phyloP scores from a whole-genome alignment of 257 asterid species.

The Penstemon newberryi region DNA sequence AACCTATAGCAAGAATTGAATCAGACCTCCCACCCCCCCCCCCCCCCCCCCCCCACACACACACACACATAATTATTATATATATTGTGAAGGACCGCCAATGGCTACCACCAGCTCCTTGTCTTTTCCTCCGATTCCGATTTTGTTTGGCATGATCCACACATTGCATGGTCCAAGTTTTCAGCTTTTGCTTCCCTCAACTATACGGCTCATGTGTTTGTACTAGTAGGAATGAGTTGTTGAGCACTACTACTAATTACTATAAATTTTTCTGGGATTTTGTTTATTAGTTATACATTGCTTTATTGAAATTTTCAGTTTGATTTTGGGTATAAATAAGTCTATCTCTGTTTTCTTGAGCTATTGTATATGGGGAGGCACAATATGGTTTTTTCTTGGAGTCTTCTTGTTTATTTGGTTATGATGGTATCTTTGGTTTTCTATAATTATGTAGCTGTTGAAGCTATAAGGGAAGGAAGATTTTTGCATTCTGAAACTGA shows the following conservation, averaged over 20 bases:
- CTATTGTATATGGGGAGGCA: conserved; percentile 19
- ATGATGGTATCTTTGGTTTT: conserved; percentile 28
- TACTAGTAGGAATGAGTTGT: too few species aligned
- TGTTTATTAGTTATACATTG: background rate
- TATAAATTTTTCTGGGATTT: too few species aligned
- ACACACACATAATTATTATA: background rate
- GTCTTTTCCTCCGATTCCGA: too few species aligned
- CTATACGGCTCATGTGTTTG: too few species aligned
- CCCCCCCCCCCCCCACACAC: conserved; percentile 4
- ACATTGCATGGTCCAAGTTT: too few species aligned
- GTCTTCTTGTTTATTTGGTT: conserved; percentile 26
- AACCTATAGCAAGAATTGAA: background rate
- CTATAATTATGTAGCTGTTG: conserved; percentile 18
- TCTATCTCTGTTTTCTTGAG: background rate
- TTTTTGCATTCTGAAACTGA: conserved; percentile 4
- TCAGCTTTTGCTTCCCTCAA: too few species aligned
- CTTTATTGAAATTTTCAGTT: background rate
- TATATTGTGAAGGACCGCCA: conserved; percentile 18
- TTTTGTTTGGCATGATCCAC: too few species aligned
- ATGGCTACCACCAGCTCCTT: conserved; percentile 1
- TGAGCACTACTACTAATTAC: too few species aligned
- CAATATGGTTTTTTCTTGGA: conserved; percentile 4
- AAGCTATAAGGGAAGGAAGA: conserved; percentile 25
- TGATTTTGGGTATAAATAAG: background rate
- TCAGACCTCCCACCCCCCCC: conserved; percentile 3